Percentiles rank a stretch among this genome's conserved stretches.
Conservation (phyloP, 169 alveolate genomes). For the Fabrea salina region DNA sequence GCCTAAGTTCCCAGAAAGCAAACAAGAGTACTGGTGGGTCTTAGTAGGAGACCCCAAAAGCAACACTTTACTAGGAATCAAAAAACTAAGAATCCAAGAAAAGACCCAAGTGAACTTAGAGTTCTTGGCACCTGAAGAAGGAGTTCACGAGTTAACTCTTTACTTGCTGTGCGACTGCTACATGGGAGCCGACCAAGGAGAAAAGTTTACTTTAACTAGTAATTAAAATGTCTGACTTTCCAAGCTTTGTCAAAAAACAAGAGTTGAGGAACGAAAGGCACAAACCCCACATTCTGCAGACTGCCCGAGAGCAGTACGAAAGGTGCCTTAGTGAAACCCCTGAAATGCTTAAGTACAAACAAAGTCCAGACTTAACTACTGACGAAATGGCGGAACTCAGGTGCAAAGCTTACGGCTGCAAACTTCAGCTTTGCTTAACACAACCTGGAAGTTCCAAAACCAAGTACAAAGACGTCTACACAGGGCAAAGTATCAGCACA, state of each 20-base stretch:
- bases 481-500: neutral
- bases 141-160: conserved; percentile 59
- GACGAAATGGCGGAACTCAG: conserved; percentile 34
- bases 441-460: neutral
- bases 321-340: conserved; percentile 17
- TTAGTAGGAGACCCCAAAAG: conserved; percentile 91
- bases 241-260: no score
- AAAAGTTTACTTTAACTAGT: conserved; percentile 38
- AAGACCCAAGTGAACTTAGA: conserved; percentile 46
- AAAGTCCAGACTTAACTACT: conserved; percentile 16
- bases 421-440: conserved; percentile 6
- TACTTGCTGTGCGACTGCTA: conserved; percentile 78
- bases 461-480: conserved; percentile 2
- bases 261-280: no score
- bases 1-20: conserved; percentile 93
- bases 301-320: conserved; percentile 4
- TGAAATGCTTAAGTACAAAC: conserved; percentile 2
- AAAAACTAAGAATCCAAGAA: conserved; percentile 70
- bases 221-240: neutral
- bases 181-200: conserved; percentile 72
- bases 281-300: no score
- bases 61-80: conserved; percentile 88
- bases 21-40: conserved; percentile 99
- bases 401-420: conserved; percentile 31
- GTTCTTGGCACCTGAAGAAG: conserved; percentile 64